These are phyloP conservation scores for Davidsoniella neocaledoniae DNA, from an alignment of 2,329 filamentous ascomycete genomes.

Conservation along the genomic window DNA sequence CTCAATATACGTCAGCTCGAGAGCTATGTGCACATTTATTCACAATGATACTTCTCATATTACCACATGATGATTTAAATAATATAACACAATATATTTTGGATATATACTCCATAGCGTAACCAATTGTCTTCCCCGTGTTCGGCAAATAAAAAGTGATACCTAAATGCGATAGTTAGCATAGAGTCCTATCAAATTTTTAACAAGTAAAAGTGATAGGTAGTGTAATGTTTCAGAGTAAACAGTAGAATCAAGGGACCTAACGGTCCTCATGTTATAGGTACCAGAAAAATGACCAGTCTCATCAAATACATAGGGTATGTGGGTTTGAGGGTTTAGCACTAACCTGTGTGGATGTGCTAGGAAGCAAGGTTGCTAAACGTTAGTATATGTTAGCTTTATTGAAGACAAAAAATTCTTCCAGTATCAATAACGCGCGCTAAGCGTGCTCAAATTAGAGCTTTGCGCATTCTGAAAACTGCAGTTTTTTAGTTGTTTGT, in stretches of 20 bases:
- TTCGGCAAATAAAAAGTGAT: no score
- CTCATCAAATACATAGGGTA: conserved; percentile 48
- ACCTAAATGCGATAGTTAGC: conserved; percentile 4
- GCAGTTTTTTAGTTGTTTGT: conserved; percentile 1
- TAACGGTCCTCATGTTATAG: conserved; percentile 68
- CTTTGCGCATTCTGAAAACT: neutral
- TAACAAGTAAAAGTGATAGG: neutral
- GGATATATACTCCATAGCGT: no score
- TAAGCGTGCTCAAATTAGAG: neutral
- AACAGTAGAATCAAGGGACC: conserved; percentile 13
- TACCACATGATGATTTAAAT: neutral
- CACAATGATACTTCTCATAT: neutral
- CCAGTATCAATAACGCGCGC: no score
- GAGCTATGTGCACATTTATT: no score
- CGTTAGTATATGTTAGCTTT: neutral
- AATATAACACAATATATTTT: no score
- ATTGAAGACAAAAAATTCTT: neutral
- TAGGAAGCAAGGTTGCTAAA: neutral
- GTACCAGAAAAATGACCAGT: conserved; percentile 64
- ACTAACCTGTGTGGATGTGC: conserved; percentile 2
- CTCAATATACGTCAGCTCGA: no score
- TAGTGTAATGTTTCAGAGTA: conserved; percentile 9
- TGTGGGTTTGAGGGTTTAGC: neutral
- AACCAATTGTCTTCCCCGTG: no score
- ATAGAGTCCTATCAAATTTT: neutral